Conservation (phyloP, 768 basidiomycete genomes). For the Paxillus ammoniavirescens region DNA sequence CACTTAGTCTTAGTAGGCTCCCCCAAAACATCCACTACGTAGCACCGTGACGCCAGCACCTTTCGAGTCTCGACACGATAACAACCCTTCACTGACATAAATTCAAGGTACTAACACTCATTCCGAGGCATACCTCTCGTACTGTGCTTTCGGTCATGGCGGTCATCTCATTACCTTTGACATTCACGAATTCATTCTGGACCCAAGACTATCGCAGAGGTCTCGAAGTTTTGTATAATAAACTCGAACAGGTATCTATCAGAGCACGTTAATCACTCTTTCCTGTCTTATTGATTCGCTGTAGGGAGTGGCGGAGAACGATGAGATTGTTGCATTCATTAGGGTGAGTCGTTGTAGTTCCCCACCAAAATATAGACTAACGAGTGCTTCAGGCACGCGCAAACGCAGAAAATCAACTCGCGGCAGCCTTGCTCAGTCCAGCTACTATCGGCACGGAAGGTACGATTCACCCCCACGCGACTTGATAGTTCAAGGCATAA, state of each 20-base stretch:
- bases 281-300: conserved; percentile 14
- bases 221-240: conserved; percentile 70
- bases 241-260: conserved; percentile 70
- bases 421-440: conserved; percentile 53
- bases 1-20: not conserved
- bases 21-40: conserved; percentile 1
- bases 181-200: conserved; percentile 94
- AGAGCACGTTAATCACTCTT: conserved; percentile 1
- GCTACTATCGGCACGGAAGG: conserved; percentile 49
- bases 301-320: conserved; percentile 81
- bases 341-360: conserved; percentile 50
- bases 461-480: conserved; percentile 22
- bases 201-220: conserved; percentile 86
- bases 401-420: conserved; percentile 64
- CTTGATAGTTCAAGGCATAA: conserved; percentile 2
- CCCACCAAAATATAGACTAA: conserved; percentile 4
- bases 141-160: conserved; percentile 54
- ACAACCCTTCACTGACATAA: not conserved
- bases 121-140: not conserved
- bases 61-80: conserved; percentile 6
- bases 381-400: conserved; percentile 61
- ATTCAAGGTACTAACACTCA: not conserved
- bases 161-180: conserved; percentile 83
- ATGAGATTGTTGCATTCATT: conserved; percentile 81
- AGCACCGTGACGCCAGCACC: not conserved